Percentiles rank a stretch among this genome's conserved stretches.
Evolutionary conservation across 495 filamentous ascomycete genomes (phyloP).

Genomic region (Hypoxylon fragiforme): DNA sequence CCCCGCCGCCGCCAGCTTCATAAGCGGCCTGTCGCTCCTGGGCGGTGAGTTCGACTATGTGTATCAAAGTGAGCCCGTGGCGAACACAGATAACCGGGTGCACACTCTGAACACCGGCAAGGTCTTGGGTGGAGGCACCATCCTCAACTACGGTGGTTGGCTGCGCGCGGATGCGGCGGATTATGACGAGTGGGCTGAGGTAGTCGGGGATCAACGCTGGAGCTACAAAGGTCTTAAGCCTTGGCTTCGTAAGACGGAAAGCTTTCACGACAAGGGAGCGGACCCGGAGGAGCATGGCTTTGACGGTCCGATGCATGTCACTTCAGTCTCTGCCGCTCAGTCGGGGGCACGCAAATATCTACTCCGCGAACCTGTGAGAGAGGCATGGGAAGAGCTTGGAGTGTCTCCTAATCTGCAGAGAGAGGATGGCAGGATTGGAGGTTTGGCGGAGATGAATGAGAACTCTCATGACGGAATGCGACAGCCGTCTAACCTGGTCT

Average conservation of each 20-base stretch:
- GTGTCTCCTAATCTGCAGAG: constrained; percentile 28
- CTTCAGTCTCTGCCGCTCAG: constrained; percentile 12
- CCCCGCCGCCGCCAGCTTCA: constrained; percentile 10
- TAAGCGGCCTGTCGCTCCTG: constrained; percentile 18
- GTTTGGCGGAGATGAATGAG: constrained; percentile 40
- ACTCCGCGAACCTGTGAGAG: constrained; percentile 31
- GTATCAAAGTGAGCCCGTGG: constrained; percentile 39
- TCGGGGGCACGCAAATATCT: constrained; percentile 36
- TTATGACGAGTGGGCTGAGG: constrained; percentile 46
- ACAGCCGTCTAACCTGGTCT: constrained; percentile 40
- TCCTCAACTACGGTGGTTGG: constrained; percentile 44
- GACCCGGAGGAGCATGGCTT: constrained; percentile 32
- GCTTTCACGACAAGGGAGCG: constrained; percentile 14
- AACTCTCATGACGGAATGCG: constrained; percentile 41
- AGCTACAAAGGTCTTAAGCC: constrained; percentile 42
- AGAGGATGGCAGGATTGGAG: constrained; percentile 37
- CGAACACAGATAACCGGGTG: constrained; percentile 26
- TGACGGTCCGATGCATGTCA: constrained; percentile 39
- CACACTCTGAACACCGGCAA: constrained; percentile 39
- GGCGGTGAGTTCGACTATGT: constrained; percentile 40
- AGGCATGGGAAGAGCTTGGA: constrained; percentile 36
- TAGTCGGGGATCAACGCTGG: constrained; percentile 43
- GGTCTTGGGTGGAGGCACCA: constrained; percentile 41
- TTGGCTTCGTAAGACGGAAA: constrained; percentile 38
- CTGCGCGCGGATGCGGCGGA: constrained; percentile 42